Percentiles rank a stretch among this genome's conserved stretches.
Evolutionary conservation across 108 stramenopile species (phyloP).

Genomic region (Phaeodactylum tricornutum): DNA sequence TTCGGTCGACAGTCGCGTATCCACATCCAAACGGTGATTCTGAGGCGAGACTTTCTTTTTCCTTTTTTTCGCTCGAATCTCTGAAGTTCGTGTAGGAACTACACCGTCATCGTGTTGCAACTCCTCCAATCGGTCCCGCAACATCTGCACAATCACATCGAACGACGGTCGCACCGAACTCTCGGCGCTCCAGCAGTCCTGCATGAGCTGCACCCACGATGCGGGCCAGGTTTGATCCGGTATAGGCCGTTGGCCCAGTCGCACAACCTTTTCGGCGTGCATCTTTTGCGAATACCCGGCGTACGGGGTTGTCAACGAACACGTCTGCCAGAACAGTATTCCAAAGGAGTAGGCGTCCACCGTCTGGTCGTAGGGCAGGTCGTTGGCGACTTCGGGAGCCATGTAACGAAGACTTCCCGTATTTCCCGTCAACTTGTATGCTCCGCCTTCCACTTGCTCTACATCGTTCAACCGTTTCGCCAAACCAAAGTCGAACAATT

Average conservation of each 20-base stretch:
- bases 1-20: conserved; percentile 42
- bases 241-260: conserved; percentile 56
- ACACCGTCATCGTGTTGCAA: conserved; percentile 36
- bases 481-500: conserved; percentile 78
- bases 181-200: conserved; percentile 54
- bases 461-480: conserved; percentile 53
- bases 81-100: conserved; percentile 34
- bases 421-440: conserved; percentile 70
- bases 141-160: conserved; percentile 38
- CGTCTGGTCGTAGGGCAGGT: conserved; percentile 50
- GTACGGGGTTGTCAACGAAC: conserved; percentile 71
- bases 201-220: conserved; percentile 63
- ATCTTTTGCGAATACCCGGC: conserved; percentile 54
- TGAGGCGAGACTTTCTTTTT: conserved; percentile 26
- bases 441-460: conserved; percentile 32
- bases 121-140: conserved; percentile 51
- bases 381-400: conserved; percentile 32
- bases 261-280: conserved; percentile 68
- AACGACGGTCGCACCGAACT: conserved; percentile 45
- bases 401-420: conserved; percentile 67
- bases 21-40: conserved; percentile 46
- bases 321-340: conserved; percentile 78
- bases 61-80: conserved; percentile 65
- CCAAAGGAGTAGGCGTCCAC: conserved; percentile 82
- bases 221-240: conserved; percentile 70